A percentile compares a stretch with the other conserved stretches of the same genome.
Evolutionary conservation across 2,329 filamentous ascomycete genomes (phyloP).

Genomic region (Sporothrix dimorphospora): DNA sequence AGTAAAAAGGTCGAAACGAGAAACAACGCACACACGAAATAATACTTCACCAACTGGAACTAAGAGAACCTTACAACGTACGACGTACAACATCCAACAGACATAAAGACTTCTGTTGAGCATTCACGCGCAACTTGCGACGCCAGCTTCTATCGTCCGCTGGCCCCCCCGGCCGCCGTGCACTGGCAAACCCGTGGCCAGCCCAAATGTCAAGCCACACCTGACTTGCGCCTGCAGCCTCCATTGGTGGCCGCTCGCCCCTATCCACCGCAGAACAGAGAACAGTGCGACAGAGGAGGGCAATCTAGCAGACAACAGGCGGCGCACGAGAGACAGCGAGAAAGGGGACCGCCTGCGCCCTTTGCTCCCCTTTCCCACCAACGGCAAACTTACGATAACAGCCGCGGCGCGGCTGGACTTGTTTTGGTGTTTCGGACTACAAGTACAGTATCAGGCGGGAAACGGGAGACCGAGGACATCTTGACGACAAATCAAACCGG

Average conservation of each 20-base stretch:
- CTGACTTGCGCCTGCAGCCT: constrained; percentile 12
- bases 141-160: neutral
- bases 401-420: neutral
- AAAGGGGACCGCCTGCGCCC: neutral
- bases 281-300: neutral
- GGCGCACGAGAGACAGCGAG: neutral
- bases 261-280: neutral
- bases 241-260: constrained; percentile 12
- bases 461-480: neutral
- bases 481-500: neutral
- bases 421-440: constrained; percentile 17
- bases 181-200: neutral
- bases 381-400: neutral
- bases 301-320: neutral
- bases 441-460: neutral
- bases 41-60: neutral
- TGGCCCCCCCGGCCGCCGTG: neutral
- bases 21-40: neutral
- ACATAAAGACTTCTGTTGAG: neutral
- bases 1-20: constrained; percentile 8
- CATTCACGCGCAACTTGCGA: neutral
- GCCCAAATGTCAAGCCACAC: constrained; percentile 15
- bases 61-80: neutral
- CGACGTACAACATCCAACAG: neutral
- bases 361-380: neutral